These are phyloP conservation scores for Saccharum hybrid DNA, from an alignment of 202 grass and related monocot species.

Conservation along the genomic window DNA sequence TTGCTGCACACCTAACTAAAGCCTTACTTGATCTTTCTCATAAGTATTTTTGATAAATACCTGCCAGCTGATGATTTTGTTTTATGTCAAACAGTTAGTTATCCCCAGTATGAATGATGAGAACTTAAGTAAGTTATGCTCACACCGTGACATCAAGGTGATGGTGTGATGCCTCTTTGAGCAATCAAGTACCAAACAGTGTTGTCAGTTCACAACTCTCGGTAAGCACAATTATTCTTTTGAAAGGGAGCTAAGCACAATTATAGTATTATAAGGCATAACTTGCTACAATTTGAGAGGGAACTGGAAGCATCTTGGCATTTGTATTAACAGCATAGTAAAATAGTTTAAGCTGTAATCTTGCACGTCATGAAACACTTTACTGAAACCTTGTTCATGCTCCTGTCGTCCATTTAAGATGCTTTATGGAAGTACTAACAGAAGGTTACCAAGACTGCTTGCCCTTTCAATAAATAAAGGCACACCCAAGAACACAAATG, in stretches of 20 bases:
- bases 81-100: conserved; percentile 29
- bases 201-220: conserved; percentile 29
- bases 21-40: not conserved
- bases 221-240: not conserved
- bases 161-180: conserved; percentile 20
- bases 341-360: conserved; percentile 5
- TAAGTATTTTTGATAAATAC: not conserved
- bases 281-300: not conserved
- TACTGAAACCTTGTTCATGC: conserved; percentile 24
- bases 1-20: conserved; percentile 25
- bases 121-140: conserved; percentile 38
- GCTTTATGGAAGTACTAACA: not conserved
- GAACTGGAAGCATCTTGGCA: conserved; percentile 10
- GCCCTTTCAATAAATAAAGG: conserved; percentile 20
- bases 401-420: conserved; percentile 19
- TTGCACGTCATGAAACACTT: conserved; percentile 17
- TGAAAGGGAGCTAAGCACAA: conserved; percentile 5
- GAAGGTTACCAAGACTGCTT: conserved; percentile 22
- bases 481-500: conserved; percentile 21
- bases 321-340: not conserved
- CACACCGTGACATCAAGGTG: not conserved
- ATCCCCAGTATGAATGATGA: not conserved
- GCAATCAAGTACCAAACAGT: not conserved
- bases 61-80: not conserved
- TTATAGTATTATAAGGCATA: conserved; percentile 7